phyloP scores from a whole-genome alignment of 2,329 filamentous ascomycete species.

The Neospermospora avenae region DNA sequence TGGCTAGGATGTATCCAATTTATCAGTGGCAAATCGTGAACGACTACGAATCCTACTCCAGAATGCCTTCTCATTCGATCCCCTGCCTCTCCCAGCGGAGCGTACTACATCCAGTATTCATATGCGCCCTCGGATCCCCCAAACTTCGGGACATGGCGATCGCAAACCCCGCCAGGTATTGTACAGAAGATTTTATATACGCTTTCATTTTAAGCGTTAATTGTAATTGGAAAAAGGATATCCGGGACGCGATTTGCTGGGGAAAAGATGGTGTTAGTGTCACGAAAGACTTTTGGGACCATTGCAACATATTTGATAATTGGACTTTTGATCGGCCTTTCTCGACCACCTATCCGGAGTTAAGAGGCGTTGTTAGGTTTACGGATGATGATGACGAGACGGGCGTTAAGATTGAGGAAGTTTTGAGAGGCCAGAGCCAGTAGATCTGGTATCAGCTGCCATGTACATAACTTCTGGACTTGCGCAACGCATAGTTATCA shows the following conservation, averaged over 20 bases:
- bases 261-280: background rate
- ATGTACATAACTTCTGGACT: background rate
- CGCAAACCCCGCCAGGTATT: background rate
- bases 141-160: background rate
- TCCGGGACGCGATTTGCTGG: background rate
- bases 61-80: background rate
- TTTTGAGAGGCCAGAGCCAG: background rate
- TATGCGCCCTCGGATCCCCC: background rate
- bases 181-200: background rate
- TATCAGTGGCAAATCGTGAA: slow-evolving; percentile 8
- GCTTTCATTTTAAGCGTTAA: background rate
- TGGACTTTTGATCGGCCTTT: background rate
- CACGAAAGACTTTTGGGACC: slow-evolving; percentile 3
- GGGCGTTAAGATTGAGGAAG: background rate
- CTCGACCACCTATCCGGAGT: background rate
- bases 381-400: background rate
- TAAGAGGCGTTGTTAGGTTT: background rate
- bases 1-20: background rate
- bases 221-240: background rate
- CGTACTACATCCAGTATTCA: background rate
- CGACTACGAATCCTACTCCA: background rate
- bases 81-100: background rate
- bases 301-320: background rate
- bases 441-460: background rate
- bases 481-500: too few relatives aligned